Evolutionary conservation across 1,139 yeast genomes (phyloP), one percentile per base, ranked within the genome.

Genomic region (Saccharomycopsis crataegensis): DNA sequence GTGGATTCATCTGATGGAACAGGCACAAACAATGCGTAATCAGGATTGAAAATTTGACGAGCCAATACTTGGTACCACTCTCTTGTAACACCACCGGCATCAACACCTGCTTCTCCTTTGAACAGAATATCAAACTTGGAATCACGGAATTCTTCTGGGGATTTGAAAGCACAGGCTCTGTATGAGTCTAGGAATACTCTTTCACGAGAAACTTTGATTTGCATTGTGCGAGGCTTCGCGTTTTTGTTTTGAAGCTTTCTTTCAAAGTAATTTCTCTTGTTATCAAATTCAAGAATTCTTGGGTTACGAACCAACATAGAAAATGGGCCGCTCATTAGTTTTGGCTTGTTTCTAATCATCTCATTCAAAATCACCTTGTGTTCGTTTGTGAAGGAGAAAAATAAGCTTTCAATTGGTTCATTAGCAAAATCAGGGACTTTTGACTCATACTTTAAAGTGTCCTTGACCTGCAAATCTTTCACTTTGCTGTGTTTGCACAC

Each of bases 31-130:
- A 94, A 72, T 0, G 97, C 98, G 71, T 91, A 91, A 64, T 90
- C 96, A 0, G 99, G 96, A 65, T 93, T 91, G 70, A 93, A 90
- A 88, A 94, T 91, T 68, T 93, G 98, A 58, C 97, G 76, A 0
- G 97, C 85, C 55, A 94, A 71, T 8, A 91, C 96, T 66, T 90
- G 98, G 64, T 85, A 91, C 99, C 99, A 94, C 67, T 94, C 99
- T 64, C 99, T 76, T 0, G 97, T 89, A 28, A 94, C 85, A 51
- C 99, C 99, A 62, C 99, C 99, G 2, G 97, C 99, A 74, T 94
- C 99, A 50, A 93, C 88, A 61, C 99, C 99, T 56, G 87, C 86
- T 67, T 94, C 99, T 3, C 96, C 96, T 61, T 83, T 85, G 71
- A 94, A 94, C 37, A 78, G 78, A 46, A 94, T 82, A 54, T 86